Base-by-base conservation (phyloP, 2,329 filamentous ascomycete genomes). In the Diaporthe vaccinii region DNA sequence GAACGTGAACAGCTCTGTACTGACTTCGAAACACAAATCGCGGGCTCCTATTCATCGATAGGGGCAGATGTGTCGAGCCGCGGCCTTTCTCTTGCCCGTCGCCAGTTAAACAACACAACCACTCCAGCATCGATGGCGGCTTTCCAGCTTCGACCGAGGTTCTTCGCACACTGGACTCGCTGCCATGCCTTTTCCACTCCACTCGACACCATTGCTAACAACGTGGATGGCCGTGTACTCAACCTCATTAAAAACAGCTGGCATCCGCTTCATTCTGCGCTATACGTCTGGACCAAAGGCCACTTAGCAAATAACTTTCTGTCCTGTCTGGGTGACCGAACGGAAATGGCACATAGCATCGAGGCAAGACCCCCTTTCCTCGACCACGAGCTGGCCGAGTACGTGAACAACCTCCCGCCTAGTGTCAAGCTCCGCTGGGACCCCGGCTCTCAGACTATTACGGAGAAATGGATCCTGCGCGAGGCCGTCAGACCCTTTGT, bases 401-500 rank as follows among this genome's bases (percentile, higher is more conserved):
- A 82, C 67, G 79, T 82, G 39, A 81, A 82, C 74, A 62, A 51
- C 4, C 78, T 83, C 5, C 81, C 82, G 22, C 82, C 82, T 12
- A 81, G 79, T 58, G 65, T 81, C 59, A 82, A 83, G 77, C 20
- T 53, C 51, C 34, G 69, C 73, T 39, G 72, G 55, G 22, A 58
- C 34, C n/a, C n/a, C 15, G 2, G 1, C 6, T 4, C 34, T 77
- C 57, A 75, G 77, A 73, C 77, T 1, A 82, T 87, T 55, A 79
- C 79, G 1, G 87, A 89, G 80, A 89, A 90, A 76, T 88, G 86
- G 83, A 85, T 90, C 39, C 83, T 90, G 1, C 85, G 87, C 4
- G 86, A 90, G 77, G 88, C 88, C 0, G 83, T 82, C 28, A 84
- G 83, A 74, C 87, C 88, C 3, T 90, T 86, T 77, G 84, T 90